Base-by-base conservation (phyloP, 768 basidiomycete genomes). In the Termitomyces sp. region DNA sequence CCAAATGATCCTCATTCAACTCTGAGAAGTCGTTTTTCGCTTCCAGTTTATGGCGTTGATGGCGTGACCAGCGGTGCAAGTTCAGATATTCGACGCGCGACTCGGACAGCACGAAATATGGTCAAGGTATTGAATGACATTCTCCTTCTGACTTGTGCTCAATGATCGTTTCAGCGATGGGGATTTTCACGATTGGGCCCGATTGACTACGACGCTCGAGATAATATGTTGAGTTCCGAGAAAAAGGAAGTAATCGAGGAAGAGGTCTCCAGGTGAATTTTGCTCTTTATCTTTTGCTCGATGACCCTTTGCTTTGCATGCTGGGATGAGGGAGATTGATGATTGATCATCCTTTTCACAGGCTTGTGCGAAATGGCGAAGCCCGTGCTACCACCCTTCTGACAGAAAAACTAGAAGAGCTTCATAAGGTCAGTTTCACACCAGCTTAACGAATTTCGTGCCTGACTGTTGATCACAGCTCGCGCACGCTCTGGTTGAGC, bases 1-100 rank as follows among this genome's bases (percentile, higher is more conserved):
- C 19, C 28, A 56, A 55, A 44, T 39, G 6, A 46, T 17, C 14
- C 21, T 3, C 16, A 12, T 23, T 21, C 30, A 35, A 11, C 1
- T 50, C 30, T 37, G 45, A 35, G 19, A 32, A 59, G 35, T 63
- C 32, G 60, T 54, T 32, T 28, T 46, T 49, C 66, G 61, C 57
- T 43, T 51, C 54, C 60, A 93, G 91, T 96, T 58, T 96, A 92
- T 67, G 95, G 95, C 4, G 70, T 81, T 57, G 90, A 95, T 51
- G 87, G 89, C 63, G 84, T 97, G 41, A 92, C 94, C 17, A 94
- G 91, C 61, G 96, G 96, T 21, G 94, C 93, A 47, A 89, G 88
- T 54, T 92, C 89, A 59, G 95, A 99, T 71, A 82, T 99, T 52
- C 76, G 75, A 60, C 76, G 79, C 43, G 97, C 95, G 5, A 97